A percentile compares a stretch with the other conserved stretches of the same genome.
Conservation (phyloP, 176 grass and related monocot genomes). For the Puccinellia tenuiflora region DNA sequence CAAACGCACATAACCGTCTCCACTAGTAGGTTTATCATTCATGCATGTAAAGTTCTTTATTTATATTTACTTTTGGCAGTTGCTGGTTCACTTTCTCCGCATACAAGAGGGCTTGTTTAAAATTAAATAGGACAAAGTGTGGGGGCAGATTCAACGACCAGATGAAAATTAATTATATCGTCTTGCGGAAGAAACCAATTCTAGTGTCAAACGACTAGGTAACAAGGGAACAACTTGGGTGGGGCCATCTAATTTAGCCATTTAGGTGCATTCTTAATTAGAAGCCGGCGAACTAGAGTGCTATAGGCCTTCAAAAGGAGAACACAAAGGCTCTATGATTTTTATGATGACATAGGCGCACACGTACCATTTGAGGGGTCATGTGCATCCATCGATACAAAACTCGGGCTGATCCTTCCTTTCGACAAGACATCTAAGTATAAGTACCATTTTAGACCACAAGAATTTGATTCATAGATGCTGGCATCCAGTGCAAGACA, state of each 20-base stretch:
- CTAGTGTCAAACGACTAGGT: background rate
- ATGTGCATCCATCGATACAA: too few species aligned
- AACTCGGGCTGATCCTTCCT: too few species aligned
- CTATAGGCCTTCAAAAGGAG: background rate
- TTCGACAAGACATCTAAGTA: too few species aligned
- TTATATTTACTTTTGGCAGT: background rate
- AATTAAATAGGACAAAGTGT: background rate
- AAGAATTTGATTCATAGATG: too few species aligned
- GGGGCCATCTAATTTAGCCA: background rate
- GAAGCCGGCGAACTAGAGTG: background rate
- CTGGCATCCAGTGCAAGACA: too few species aligned
- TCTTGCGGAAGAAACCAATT: background rate
- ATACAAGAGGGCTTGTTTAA: background rate
- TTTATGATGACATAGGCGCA: too few species aligned
- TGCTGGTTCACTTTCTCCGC: background rate
- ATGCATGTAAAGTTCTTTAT: background rate
- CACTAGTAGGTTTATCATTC: background rate
- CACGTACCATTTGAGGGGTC: too few species aligned
- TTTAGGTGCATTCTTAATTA: background rate
- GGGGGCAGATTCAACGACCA: background rate
- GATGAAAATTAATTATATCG: background rate
- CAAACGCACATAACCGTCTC: constrained; percentile 14
- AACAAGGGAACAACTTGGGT: background rate
- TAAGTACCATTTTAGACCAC: too few species aligned
- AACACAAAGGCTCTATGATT: background rate